Evolutionary conservation across 1,284 basidiomycete genomes (phyloP), one percentile per base, ranked within the genome.

Genomic region (Boletus sp.): DNA sequence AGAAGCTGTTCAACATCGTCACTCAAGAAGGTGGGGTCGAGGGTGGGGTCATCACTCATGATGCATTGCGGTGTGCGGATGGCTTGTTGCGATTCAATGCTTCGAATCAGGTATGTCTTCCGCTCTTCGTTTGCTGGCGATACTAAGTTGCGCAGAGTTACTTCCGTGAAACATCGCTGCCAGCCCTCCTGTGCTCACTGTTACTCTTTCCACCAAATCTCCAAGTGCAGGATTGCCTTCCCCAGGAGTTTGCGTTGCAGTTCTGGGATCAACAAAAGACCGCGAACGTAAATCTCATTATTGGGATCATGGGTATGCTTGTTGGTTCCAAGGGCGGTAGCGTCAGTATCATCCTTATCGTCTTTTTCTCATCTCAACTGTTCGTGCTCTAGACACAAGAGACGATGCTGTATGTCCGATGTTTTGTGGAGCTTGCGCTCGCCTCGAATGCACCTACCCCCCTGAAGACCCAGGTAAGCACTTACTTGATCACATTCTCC

Each of bases 191-290:
- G 11, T 91, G 89, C 15, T 84, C 92, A 1, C 83, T 98, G 22
- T 83, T 99, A 29, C 87, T 92, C 63, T 96, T 94, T 72, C 95
- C 96, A 1, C 80, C 88, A 2, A 82, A 84, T 13, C 76, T 93
- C 0, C 79, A 83, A 13, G 73, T 84, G 20, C 82, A 89, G 53
- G 82, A 85, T 44, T 74, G 81, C 8, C 85, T 90, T 3, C 92
- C 96, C 4, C 93, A 98, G 73, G 89, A 92, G 59, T 99, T 98
- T 74, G 90, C 95, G 1, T 79, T 98, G 39, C 97, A 99, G 72
- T 94, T 95, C 70, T 99, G 97, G 97, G 93, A 95, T 62, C 83
- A 88, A 53, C 94, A 96, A 70, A 98, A 98, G 73, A 74, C 86
- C 20, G 78, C 84, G 50, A 96, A 96, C 67, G 88, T 89, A 2